phyloP scores from a whole-genome alignment of 2,329 filamentous ascomycete genomes.

The Emergomyces orientalis region DNA sequence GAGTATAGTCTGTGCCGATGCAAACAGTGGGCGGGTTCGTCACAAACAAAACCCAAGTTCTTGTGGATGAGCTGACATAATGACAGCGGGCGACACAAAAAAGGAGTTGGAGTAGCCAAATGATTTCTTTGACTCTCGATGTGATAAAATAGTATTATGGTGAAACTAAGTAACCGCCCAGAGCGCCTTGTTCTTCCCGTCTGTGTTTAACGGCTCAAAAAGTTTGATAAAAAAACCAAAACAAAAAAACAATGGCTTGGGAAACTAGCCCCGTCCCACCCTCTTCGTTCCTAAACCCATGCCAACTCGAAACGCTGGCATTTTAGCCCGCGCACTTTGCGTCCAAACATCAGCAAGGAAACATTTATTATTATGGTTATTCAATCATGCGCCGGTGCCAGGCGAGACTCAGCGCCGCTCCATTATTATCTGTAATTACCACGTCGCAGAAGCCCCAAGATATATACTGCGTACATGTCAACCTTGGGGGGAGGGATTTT shows the following conservation, averaged over 20 bases:
- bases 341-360: background rate
- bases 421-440: background rate
- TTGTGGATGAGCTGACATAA: background rate
- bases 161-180: background rate
- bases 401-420: background rate
- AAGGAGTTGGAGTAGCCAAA: too few relatives aligned
- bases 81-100: too few relatives aligned
- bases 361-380: background rate
- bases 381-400: background rate
- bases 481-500: background rate
- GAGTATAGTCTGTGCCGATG: background rate
- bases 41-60: background rate
- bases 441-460: background rate
- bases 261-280: background rate
- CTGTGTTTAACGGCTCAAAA: background rate
- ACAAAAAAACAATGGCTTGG: background rate
- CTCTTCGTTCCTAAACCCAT: background rate
- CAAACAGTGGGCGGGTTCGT: background rate
- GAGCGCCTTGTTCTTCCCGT: background rate
- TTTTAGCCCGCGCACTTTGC: background rate
- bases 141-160: background rate
- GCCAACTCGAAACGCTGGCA: background rate
- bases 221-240: too few relatives aligned
- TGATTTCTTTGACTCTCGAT: too few relatives aligned
- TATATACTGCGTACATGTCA: background rate